A percentile compares a stretch with the other conserved stretches of the same genome.
Conservation (phyloP, 306 rosid genomes). For the Leucaena leucocephala region DNA sequence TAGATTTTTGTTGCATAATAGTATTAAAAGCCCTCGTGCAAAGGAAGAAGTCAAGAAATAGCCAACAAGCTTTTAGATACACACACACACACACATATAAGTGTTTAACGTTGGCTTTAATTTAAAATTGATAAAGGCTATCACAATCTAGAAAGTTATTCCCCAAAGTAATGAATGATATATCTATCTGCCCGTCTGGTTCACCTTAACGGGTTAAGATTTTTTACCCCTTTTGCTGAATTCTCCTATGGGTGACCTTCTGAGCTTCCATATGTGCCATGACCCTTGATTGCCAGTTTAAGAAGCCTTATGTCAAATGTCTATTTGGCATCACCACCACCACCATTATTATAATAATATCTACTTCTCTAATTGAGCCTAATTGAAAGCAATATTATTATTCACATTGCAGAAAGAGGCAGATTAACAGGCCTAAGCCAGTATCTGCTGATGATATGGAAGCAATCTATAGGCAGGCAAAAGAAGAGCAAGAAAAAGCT, state of each 20-base stretch:
- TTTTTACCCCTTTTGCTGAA: background rate
- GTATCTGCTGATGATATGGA: slow-evolving; percentile 71
- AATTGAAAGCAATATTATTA: slow-evolving; percentile 27
- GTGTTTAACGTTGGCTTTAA: background rate
- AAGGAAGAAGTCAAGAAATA: background rate
- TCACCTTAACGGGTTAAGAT: background rate
- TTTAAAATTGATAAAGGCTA: background rate
- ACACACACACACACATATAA: background rate
- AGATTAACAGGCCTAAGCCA: slow-evolving; percentile 80
- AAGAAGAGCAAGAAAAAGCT: slow-evolving; percentile 72
- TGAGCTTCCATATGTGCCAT: background rate
- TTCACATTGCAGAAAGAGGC: slow-evolving; percentile 61
- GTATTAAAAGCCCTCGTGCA: background rate
- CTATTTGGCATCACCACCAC: background rate
- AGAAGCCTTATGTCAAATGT: slow-evolving; percentile 9
- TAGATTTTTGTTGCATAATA: slow-evolving; percentile 1
- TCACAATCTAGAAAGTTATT: no score
- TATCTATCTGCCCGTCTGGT: background rate
- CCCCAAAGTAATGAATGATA: background rate
- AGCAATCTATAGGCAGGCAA: slow-evolving; percentile 66
- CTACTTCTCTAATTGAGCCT: slow-evolving; percentile 5
- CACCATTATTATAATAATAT: background rate
- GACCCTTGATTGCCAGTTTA: slow-evolving; percentile 10
- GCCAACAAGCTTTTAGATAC: background rate
- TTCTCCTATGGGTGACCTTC: background rate